phyloP scores from a whole-genome alignment of 2,329 filamentous ascomycete species.

The Colletotrichum higginsianum region DNA sequence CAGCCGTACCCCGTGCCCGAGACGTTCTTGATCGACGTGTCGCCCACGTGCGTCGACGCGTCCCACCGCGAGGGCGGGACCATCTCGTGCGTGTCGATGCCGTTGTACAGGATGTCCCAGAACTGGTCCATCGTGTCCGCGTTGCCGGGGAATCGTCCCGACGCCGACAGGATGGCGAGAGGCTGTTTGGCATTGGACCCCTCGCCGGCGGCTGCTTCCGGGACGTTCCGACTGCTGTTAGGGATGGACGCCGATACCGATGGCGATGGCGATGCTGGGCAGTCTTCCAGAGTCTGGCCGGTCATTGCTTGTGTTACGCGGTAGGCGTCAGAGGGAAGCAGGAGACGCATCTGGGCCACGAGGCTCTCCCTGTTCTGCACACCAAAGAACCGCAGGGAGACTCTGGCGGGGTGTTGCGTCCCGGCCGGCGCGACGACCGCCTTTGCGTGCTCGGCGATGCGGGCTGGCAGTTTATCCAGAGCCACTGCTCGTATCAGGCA shows the following conservation, averaged over 20 bases:
- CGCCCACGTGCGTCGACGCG: slow-evolving; percentile 4
- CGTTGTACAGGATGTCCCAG: slow-evolving; percentile 48
- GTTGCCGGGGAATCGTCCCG: slow-evolving; percentile 59
- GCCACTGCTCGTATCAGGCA: slow-evolving; percentile 8
- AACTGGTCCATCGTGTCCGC: slow-evolving; percentile 54
- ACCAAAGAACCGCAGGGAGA: not conserved
- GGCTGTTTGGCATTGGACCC: not conserved
- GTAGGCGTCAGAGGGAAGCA: not conserved
- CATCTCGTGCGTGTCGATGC: slow-evolving; percentile 46
- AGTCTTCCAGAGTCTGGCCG: not conserved
- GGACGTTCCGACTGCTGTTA: no score
- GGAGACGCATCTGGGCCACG: slow-evolving; percentile 2
- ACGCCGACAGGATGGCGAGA: slow-evolving; percentile 57
- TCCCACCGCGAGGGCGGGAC: slow-evolving; percentile 36
- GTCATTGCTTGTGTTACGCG: not conserved
- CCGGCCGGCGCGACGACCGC: not conserved
- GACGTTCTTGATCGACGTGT: slow-evolving; percentile 14
- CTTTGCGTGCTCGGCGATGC: slow-evolving; percentile 11
- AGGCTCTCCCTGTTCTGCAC: slow-evolving; percentile 6
- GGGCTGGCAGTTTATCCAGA: not conserved
- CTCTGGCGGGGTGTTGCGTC: not conserved
- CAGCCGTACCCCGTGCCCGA: slow-evolving; percentile 49
- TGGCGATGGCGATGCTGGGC: not conserved
- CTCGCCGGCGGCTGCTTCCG: no score
- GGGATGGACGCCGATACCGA: not conserved